phyloP scores from a whole-genome alignment of 306 rosid genomes.

The Dalbergia oliveri region DNA sequence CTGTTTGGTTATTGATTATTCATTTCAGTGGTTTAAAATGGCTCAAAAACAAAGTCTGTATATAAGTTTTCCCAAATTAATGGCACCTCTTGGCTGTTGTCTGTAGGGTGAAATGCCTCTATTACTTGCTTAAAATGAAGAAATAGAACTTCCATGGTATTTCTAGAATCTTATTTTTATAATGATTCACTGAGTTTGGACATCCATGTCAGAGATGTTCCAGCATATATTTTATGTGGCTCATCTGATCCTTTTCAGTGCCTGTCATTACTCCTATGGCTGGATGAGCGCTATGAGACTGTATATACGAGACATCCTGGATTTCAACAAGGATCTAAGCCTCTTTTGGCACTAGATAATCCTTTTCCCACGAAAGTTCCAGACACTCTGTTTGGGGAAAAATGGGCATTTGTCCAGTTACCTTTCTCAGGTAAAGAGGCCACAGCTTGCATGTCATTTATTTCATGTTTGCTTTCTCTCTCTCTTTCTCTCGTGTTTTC shows the following conservation, averaged over 20 bases:
- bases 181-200: not conserved
- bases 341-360: conserved; percentile 87
- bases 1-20: not conserved
- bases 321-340: conserved; percentile 83
- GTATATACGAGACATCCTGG: conserved; percentile 91
- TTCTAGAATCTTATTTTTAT: conserved; percentile 7
- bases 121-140: not conserved
- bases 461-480: conserved; percentile 9
- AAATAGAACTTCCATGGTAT: not conserved
- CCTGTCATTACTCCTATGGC: conserved; percentile 79
- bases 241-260: conserved; percentile 66
- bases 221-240: conserved; percentile 27
- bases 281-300: conserved; percentile 88
- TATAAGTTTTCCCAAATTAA: conserved; percentile 15
- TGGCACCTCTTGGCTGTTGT: not conserved
- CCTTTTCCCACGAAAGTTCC: conserved; percentile 96
- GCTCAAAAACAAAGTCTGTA: not conserved
- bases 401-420: conserved; percentile 96
- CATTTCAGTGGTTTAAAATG: not conserved
- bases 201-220: conserved; percentile 21
- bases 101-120: conserved; percentile 22
- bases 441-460: conserved; percentile 18
- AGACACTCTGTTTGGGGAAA: conserved; percentile 86
- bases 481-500: not conserved
- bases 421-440: conserved; percentile 79